These are phyloP conservation scores for Thalassiosira livingstoniorum DNA, from an alignment of 352 stramenopile species.

Conservation along the genomic window DNA sequence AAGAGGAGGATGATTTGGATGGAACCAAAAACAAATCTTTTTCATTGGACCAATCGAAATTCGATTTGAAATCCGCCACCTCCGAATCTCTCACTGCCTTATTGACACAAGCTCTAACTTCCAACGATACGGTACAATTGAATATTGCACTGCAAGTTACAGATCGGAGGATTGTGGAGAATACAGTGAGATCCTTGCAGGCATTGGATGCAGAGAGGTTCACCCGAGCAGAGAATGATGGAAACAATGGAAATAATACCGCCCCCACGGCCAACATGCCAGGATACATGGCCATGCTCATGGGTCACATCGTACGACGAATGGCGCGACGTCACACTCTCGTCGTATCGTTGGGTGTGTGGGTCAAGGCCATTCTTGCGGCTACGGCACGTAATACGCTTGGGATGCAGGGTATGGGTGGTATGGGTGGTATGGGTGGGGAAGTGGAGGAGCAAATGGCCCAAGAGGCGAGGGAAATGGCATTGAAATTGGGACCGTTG, in stretches of 20 bases:
- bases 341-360: conserved; percentile 65
- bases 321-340: conserved; percentile 72
- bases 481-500: conserved; percentile 66
- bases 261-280: background rate
- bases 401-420: conserved; percentile 2
- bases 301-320: conserved; percentile 74
- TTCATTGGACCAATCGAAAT: conserved; percentile 26
- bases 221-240: conserved; percentile 2
- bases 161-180: conserved; percentile 60
- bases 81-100: conserved; percentile 77
- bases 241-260: background rate
- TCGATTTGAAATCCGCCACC: conserved; percentile 74
- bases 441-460: conserved; percentile 38
- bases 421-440: background rate
- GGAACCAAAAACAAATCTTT: conserved; percentile 2
- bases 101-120: conserved; percentile 76
- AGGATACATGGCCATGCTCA: conserved; percentile 58
- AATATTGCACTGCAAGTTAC: conserved; percentile 74
- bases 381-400: conserved; percentile 30
- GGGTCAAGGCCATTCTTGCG: conserved; percentile 72
- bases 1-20: conserved; percentile 8
- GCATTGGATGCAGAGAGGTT: conserved; percentile 59
- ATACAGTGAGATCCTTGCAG: conserved; percentile 58
- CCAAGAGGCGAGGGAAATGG: conserved; percentile 52
- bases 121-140: conserved; percentile 70